A percentile compares a stretch with the other conserved stretches of the same genome.
Evolutionary conservation across 1,284 basidiomycete species (phyloP).

Genomic region (Cryptococcus amylolentus): DNA sequence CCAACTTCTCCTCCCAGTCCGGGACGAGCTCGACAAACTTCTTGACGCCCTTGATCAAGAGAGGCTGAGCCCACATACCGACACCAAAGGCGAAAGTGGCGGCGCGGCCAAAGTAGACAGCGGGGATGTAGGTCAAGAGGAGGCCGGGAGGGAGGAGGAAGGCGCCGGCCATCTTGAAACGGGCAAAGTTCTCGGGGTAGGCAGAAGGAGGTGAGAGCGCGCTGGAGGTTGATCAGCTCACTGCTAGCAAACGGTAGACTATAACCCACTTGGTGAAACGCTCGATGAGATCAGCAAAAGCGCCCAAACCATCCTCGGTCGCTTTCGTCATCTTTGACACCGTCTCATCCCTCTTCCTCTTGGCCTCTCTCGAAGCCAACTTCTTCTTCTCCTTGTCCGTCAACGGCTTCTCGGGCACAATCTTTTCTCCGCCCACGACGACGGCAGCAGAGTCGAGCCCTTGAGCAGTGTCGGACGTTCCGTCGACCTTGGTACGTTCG

Average conservation of each 20-base stretch:
- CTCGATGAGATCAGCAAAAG: conserved; percentile 48
- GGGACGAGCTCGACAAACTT: conserved; percentile 53
- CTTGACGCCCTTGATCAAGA: conserved; percentile 49
- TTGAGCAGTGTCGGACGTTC: conserved; percentile 16
- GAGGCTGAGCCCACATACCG: conserved; percentile 56
- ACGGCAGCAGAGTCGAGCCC: conserved; percentile 35
- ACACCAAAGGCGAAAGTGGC: conserved; percentile 54
- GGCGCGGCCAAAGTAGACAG: conserved; percentile 51
- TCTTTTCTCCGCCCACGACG: conserved; percentile 31
- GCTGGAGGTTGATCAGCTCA: conserved; percentile 18
- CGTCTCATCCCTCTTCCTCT: conserved; percentile 49
- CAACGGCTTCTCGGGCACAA: conserved; percentile 27
- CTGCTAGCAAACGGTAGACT: background rate
- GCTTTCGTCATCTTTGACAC: conserved; percentile 48
- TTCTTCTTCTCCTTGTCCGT: conserved; percentile 44
- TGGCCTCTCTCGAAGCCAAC: conserved; percentile 43
- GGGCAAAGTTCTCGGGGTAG: conserved; percentile 48
- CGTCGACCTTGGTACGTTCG: conserved; percentile 3
- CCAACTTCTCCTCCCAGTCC: conserved; percentile 53
- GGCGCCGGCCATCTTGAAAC: conserved; percentile 48
- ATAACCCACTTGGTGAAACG: conserved; percentile 47
- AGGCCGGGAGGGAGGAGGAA: conserved; percentile 48
- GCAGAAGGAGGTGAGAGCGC: conserved; percentile 46
- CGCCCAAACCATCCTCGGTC: conserved; percentile 46
- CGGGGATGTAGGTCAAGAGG: conserved; percentile 50